phyloP scores from a whole-genome alignment of 2,329 filamentous ascomycete species.

The Cladophialophora yegresii region DNA sequence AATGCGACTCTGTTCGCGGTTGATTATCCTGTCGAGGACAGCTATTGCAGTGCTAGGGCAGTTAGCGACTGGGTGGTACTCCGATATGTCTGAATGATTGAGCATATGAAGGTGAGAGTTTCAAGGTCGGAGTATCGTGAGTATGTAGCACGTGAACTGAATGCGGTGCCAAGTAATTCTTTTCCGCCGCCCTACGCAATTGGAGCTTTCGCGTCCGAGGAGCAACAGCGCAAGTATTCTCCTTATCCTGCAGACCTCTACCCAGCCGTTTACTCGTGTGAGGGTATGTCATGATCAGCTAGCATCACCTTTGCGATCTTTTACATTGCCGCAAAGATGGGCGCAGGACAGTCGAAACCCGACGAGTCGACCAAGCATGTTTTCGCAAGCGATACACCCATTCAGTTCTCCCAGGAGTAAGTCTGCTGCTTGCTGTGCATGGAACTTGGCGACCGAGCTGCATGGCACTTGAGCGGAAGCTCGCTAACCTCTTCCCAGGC shows the following conservation, averaged over 20 bases:
- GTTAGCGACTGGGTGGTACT: too few relatives aligned
- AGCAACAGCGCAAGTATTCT: slow-evolving; percentile 5
- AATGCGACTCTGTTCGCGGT: too few relatives aligned
- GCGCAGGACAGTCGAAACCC: slow-evolving; percentile 64
- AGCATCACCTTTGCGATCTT: background rate
- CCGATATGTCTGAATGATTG: too few relatives aligned
- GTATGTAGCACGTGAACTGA: background rate
- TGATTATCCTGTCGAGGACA: too few relatives aligned
- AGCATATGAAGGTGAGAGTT: too few relatives aligned
- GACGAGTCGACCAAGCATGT: slow-evolving; percentile 59
- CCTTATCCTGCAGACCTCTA: slow-evolving; percentile 5
- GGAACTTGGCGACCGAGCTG: background rate
- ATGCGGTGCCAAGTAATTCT: background rate
- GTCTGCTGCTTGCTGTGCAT: slow-evolving; percentile 28
- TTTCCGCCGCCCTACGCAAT: slow-evolving; percentile 7
- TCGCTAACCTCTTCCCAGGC: slow-evolving; percentile 36
- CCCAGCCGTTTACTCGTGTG: slow-evolving; percentile 1
- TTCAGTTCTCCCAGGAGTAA: slow-evolving; percentile 40
- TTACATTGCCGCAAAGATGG: slow-evolving; percentile 50
- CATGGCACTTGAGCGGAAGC: slow-evolving; percentile 44
- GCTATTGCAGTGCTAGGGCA: too few relatives aligned
- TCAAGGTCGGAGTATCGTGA: too few relatives aligned
- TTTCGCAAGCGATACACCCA: slow-evolving; percentile 59
- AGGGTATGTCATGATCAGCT: slow-evolving; percentile 8
- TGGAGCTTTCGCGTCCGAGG: background rate